Evolutionary conservation across 2,329 filamentous ascomycete genomes (phyloP).

Genomic region (Epichloe gansuensis): DNA sequence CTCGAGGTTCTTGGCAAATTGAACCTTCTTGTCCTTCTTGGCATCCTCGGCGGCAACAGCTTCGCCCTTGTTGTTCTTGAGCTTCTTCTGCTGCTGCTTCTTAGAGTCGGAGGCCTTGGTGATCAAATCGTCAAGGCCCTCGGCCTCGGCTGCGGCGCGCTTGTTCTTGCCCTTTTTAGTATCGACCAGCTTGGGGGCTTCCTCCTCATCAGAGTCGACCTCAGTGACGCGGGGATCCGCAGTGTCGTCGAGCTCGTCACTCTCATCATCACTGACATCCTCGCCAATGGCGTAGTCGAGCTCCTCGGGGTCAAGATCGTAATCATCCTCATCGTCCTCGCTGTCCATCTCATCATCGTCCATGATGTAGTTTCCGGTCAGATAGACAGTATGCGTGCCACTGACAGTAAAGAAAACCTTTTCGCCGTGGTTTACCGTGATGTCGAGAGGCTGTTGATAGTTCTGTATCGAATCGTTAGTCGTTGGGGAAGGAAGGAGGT

Average conservation of each 20-base stretch:
- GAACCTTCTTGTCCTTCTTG: constrained; percentile 77
- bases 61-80: constrained; percentile 96
- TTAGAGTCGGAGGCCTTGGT: constrained; percentile 65
- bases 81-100: constrained; percentile 96
- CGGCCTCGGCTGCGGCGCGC: constrained; percentile 66
- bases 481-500: neutral
- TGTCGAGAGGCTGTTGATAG: constrained; percentile 90
- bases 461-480: constrained; percentile 43
- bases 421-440: constrained; percentile 81
- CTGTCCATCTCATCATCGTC: constrained; percentile 48
- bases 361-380: constrained; percentile 94
- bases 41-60: constrained; percentile 51
- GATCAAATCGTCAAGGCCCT: constrained; percentile 73
- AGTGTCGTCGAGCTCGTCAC: constrained; percentile 66
- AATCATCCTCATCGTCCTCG: constrained; percentile 54
- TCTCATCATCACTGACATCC: constrained; percentile 59
- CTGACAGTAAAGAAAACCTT: constrained; percentile 83
- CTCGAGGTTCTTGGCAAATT: constrained; percentile 98
- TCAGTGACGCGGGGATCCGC: constrained; percentile 74
- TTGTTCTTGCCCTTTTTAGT: constrained; percentile 78
- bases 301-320: constrained; percentile 72
- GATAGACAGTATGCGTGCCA: constrained; percentile 79
- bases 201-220: constrained; percentile 67
- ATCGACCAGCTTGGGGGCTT: constrained; percentile 48
- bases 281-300: constrained; percentile 60